phyloP scores from a whole-genome alignment of 176 grass and related monocot genomes.

The Cenchrus americanus region DNA sequence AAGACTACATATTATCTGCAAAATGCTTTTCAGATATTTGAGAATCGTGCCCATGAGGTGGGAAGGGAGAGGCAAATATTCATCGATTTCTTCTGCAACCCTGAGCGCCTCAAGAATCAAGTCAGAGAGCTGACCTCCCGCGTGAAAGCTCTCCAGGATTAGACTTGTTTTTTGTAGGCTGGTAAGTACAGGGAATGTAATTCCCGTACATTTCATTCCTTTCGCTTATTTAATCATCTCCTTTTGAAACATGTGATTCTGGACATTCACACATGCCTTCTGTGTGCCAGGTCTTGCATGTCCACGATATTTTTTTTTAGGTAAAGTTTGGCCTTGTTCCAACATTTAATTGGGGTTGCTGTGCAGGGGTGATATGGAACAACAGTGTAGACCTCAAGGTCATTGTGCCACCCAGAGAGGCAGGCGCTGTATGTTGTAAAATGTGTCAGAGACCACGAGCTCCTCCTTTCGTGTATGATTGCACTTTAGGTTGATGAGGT shows the following conservation, averaged over 20 bases:
- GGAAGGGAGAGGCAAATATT: slow-evolving; percentile 82
- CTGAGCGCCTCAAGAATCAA: slow-evolving; percentile 75
- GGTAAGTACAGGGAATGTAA: slow-evolving; percentile 25
- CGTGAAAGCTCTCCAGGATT: slow-evolving; percentile 72
- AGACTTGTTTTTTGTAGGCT: not conserved
- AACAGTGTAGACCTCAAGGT: not conserved
- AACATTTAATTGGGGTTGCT: slow-evolving; percentile 15
- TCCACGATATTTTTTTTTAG: not conserved
- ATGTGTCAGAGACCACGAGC: slow-evolving; percentile 21
- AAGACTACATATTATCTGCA: slow-evolving; percentile 9
- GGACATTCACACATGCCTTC: slow-evolving; percentile 1
- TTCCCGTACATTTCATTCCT: not conserved
- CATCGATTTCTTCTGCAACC: slow-evolving; percentile 86
- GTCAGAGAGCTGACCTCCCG: slow-evolving; percentile 76
- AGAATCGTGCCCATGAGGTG: slow-evolving; percentile 72
- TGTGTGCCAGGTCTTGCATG: slow-evolving; percentile 11
- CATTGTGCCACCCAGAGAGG: not conserved
- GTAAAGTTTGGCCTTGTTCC: slow-evolving; percentile 38
- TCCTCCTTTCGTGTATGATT: not conserved
- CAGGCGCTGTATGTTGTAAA: slow-evolving; percentile 32
- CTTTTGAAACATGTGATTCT: not conserved
- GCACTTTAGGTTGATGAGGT: not conserved
- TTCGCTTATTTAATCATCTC: not conserved
- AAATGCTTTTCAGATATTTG: slow-evolving; percentile 55
- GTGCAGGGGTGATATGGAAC: slow-evolving; percentile 4